Base-by-base conservation (phyloP, 2,329 filamentous ascomycete species). In the Trichoderma breve region DNA sequence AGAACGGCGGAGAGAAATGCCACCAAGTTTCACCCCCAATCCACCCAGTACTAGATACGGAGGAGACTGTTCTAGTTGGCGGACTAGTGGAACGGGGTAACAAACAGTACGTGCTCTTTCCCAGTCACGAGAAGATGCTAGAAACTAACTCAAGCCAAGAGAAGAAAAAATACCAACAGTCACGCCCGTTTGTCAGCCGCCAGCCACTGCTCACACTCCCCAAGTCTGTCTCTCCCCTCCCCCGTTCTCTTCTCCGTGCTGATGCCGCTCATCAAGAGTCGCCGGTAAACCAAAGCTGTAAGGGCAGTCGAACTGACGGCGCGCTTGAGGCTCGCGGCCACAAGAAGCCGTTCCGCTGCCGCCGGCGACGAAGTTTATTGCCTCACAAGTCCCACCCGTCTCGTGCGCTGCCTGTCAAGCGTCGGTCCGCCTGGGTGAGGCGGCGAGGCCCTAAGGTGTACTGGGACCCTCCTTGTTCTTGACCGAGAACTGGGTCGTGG, bases 351-450 rank as follows among this genome's bases (percentile, higher is more conserved):
- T 70, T 70, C 67, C 67, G 67, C 57, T 47, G 67, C 67, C 67
- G 57, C 67, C 67, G 26, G 39, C 39, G 28, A 62, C 28, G 67
- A 70, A 70, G 36, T 70, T 34, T 70, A 70, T 70, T 62, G 57
- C 67, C 67, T 70, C 67, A 62, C 21, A 36, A 60, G 57, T 62
- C 43, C 67, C 67, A 70, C 67, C 39, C 67, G 43, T 70, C 67
- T 70, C 67, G 67, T 61, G 67, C 36, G 55, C 51, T 67, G 64
- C 67, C 57, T 70, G 67, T 70, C 67, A 70, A 62, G 67, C 67
- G 57, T 62, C 67, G 67, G 67, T 70, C 67, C 67, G 57, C 57
- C 65, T 51, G 67, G 39, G 39, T 61, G 67, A 70, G 57, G 67
- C 67, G 39, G 67, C 67, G 67, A 62, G 67, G 28, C 67, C 67